Percentiles rank a stretch among this genome's conserved stretches.
phyloP scores from a whole-genome alignment of 176 grass and related monocot genomes.

The Phoenix roebelenii region DNA sequence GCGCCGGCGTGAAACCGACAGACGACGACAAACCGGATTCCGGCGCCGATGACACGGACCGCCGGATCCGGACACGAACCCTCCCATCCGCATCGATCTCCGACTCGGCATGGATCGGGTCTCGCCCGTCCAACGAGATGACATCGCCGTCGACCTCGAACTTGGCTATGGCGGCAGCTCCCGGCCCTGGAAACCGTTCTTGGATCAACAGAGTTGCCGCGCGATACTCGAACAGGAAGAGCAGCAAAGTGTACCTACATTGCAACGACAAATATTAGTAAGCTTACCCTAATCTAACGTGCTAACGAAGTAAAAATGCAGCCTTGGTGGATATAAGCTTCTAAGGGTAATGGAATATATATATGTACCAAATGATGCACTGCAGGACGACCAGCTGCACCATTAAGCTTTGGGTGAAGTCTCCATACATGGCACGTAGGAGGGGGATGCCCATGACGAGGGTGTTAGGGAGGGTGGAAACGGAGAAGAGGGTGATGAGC shows the following conservation, averaged over 20 bases:
- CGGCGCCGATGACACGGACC: constrained; percentile 5
- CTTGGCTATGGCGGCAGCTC: constrained; percentile 10
- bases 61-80: constrained; percentile 13
- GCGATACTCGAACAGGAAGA: constrained; percentile 18
- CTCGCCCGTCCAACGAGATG: constrained; percentile 18
- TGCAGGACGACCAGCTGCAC: constrained; percentile 16
- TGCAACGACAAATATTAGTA: too few relatives aligned
- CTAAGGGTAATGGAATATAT: too few relatives aligned
- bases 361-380: constrained; percentile 7
- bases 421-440: constrained; percentile 21
- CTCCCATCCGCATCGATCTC: constrained; percentile 19
- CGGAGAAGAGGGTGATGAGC: constrained; percentile 16
- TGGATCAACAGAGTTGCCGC: constrained; percentile 10
- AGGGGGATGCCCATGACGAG: constrained; percentile 21
- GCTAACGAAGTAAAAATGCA: too few relatives aligned
- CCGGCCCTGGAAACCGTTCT: constrained; percentile 18
- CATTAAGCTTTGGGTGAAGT: constrained; percentile 17
- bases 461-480: constrained; percentile 10
- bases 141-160: constrained; percentile 22
- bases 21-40: constrained; percentile 6
- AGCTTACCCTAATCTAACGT: too few relatives aligned
- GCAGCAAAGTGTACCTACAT: constrained; percentile 8
- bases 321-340: too few relatives aligned
- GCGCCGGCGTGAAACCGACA: constrained; percentile 7
- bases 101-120: constrained; percentile 22